Evolutionary conservation across 108 stramenopile species (phyloP).

Genomic region (Nitzschia sp.): DNA sequence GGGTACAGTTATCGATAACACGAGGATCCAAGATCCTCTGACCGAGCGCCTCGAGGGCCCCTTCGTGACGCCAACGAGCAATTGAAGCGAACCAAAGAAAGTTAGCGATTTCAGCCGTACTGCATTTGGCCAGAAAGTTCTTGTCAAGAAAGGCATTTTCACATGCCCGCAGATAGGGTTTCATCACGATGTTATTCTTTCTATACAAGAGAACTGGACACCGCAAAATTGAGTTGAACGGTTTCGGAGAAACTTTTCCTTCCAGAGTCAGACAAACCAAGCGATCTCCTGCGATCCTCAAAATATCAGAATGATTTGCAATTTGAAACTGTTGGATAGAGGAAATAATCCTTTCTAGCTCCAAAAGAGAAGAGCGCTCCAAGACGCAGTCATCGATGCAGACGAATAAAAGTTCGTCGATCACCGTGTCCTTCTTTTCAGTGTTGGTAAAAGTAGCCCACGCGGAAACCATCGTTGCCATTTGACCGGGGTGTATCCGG

Average conservation of each 20-base stretch:
- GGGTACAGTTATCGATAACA: constrained; percentile 36
- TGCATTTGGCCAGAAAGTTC: constrained; percentile 37
- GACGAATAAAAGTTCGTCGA: constrained; percentile 19
- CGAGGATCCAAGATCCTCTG: constrained; percentile 47
- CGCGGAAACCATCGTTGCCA: constrained; percentile 17
- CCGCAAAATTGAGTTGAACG: constrained; percentile 41
- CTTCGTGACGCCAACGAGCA: constrained; percentile 41
- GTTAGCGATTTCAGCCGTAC: constrained; percentile 52
- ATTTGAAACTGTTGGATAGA: constrained; percentile 22
- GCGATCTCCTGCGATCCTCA: constrained; percentile 15
- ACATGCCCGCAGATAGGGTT: constrained; percentile 45
- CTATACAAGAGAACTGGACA: constrained; percentile 47
- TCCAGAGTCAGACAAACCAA: background rate
- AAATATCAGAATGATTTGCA: constrained; percentile 14
- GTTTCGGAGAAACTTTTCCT: constrained; percentile 15
- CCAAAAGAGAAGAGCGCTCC: constrained; percentile 5
- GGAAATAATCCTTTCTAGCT: constrained; percentile 14
- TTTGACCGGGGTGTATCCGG: constrained; percentile 8
- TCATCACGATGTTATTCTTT: constrained; percentile 25
- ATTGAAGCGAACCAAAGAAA: constrained; percentile 55
- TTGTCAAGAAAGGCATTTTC: constrained; percentile 42
- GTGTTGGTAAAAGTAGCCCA: constrained; percentile 21
- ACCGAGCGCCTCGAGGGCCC: constrained; percentile 36
- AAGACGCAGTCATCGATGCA: constrained; percentile 18
- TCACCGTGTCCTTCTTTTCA: constrained; percentile 24